Evolutionary conservation across 2,329 filamentous ascomycete genomes (phyloP).

Genomic region (Cercospora berteroae): DNA sequence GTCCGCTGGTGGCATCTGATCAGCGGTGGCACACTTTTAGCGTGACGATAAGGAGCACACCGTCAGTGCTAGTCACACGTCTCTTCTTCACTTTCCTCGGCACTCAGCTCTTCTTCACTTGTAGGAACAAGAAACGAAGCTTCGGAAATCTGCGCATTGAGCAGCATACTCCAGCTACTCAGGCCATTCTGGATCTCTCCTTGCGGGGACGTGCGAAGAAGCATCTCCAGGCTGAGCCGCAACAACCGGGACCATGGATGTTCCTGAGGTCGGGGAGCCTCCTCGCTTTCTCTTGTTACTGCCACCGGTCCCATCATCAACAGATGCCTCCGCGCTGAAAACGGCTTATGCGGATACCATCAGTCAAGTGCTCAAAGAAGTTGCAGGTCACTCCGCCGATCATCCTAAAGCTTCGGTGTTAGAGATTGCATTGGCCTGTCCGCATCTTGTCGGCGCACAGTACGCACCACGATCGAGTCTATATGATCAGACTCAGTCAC

Average conservation of each 20-base stretch:
- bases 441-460: slow-evolving; percentile 56
- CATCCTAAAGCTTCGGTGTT: slow-evolving; percentile 44
- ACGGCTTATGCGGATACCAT: slow-evolving; percentile 46
- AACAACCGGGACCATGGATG: slow-evolving; percentile 7
- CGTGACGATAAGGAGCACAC: not conserved
- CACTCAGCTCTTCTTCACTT: not conserved
- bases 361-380: slow-evolving; percentile 43
- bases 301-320: slow-evolving; percentile 44
- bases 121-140: not conserved
- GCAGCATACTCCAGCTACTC: not conserved
- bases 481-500: slow-evolving; percentile 68
- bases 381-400: slow-evolving; percentile 37
- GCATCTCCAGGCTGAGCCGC: not conserved
- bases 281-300: slow-evolving; percentile 45
- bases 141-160: not conserved
- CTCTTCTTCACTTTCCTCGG: not conserved
- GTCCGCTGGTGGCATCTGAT: not conserved
- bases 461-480: slow-evolving; percentile 54
- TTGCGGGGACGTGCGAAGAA: not conserved
- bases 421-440: slow-evolving; percentile 62
- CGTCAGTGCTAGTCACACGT: not conserved
- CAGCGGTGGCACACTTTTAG: not conserved
- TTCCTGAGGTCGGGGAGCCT: slow-evolving; percentile 24
- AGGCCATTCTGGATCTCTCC: not conserved
- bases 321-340: slow-evolving; percentile 43